Conservation (phyloP, 192 early-diverging fungal genomes). For the Dissophora ornata region DNA sequence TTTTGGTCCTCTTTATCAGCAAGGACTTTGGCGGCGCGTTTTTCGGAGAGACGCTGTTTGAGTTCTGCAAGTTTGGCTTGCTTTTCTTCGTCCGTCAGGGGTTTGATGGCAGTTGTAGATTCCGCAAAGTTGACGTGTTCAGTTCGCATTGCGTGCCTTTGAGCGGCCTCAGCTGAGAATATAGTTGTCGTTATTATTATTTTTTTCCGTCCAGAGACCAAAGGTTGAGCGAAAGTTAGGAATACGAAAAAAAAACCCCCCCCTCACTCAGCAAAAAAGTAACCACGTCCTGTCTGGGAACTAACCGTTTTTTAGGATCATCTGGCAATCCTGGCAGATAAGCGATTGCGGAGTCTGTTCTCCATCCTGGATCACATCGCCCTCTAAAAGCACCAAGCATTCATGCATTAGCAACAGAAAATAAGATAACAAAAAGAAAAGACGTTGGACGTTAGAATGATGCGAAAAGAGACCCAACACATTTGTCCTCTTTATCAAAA, state of each 20-base stretch:
- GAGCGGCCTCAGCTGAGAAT: conserved; percentile 69
- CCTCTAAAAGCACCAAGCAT: conserved; percentile 53
- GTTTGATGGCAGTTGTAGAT: conserved; percentile 79
- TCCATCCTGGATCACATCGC: conserved; percentile 73
- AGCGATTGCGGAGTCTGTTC: conserved; percentile 84
- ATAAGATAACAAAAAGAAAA: too few relatives aligned
- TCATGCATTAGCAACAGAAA: too few relatives aligned
- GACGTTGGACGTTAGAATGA: too few relatives aligned
- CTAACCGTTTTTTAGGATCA: conserved; percentile 82
- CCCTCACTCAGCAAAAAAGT: too few relatives aligned
- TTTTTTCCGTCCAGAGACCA: too few relatives aligned
- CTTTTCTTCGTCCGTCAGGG: conserved; percentile 86
- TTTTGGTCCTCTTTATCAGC: conserved; percentile 76
- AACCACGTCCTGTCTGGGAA: too few relatives aligned
- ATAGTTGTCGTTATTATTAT: too few relatives aligned
- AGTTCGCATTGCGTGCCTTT: conserved; percentile 80
- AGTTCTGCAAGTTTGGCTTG: conserved; percentile 75
- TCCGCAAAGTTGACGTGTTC: conserved; percentile 83
- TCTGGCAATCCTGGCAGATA: conserved; percentile 84
- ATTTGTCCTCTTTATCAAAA: too few relatives aligned
- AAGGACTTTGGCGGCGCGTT: conserved; percentile 70
- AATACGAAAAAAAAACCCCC: conserved; percentile 11
- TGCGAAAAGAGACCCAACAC: too few relatives aligned
- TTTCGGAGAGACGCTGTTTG: conserved; percentile 68
- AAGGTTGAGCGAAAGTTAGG: background rate